Evolutionary conservation across 2,329 filamentous ascomycete genomes (phyloP).

Genomic region (Chaetomiaceae sp.): DNA sequence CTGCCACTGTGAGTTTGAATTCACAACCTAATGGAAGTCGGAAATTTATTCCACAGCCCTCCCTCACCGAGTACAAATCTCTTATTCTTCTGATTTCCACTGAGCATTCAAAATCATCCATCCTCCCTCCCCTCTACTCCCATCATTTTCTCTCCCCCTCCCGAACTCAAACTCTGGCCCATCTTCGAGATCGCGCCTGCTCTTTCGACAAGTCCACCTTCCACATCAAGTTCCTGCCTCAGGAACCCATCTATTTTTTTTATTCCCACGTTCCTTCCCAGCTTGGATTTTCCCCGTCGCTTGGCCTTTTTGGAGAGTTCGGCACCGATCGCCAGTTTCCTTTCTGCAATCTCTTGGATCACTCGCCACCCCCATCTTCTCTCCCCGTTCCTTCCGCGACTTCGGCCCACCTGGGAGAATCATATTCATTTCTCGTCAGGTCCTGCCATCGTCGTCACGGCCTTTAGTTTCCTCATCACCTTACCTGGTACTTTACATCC

Average conservation of each 20-base stretch:
- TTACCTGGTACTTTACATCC: neutral
- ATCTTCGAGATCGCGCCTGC: neutral
- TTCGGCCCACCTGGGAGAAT: conserved; percentile 5
- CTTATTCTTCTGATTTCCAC: no score
- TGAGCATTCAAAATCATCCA: no score
- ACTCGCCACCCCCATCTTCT: neutral
- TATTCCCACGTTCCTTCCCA: conserved; percentile 4
- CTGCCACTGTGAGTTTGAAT: no score
- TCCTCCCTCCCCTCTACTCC: neutral
- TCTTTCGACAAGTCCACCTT: neutral
- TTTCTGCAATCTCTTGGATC: conserved; percentile 13
- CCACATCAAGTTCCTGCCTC: conserved; percentile 2
- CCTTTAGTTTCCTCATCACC: conserved; percentile 2
- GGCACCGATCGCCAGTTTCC: conserved; percentile 1
- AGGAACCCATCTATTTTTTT: neutral
- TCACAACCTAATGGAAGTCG: no score
- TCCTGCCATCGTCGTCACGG: conserved; percentile 1
- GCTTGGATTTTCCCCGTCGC: neutral
- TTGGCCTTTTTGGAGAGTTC: conserved; percentile 9
- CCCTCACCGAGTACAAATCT: no score
- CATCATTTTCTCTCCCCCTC: neutral
- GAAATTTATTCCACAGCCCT: no score
- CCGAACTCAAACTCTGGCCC: neutral
- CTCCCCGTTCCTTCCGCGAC: conserved; percentile 5
- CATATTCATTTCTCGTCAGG: conserved; percentile 17